Evolutionary conservation across 805 yeast genomes (phyloP).

Genomic region (Kazachstania africana): DNA sequence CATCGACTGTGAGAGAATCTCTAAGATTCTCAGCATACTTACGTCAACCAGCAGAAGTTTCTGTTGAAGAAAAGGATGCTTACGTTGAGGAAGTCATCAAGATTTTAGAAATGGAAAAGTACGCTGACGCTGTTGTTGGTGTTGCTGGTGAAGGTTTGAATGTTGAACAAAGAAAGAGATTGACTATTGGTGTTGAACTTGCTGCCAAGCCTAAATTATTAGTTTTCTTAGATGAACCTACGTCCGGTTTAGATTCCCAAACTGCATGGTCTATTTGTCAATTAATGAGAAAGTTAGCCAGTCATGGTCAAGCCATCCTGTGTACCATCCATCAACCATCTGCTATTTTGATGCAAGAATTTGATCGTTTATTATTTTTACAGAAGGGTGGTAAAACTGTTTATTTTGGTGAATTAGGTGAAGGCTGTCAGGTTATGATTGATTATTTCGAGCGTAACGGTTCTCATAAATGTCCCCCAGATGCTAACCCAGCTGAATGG

Average conservation of each 20-base stretch:
- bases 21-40: conserved; percentile 52
- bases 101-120: conserved; percentile 47
- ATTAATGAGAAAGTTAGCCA: conserved; percentile 44
- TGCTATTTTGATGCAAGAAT: conserved; percentile 62
- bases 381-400: conserved; percentile 64
- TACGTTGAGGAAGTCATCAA: conserved; percentile 57
- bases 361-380: conserved; percentile 62
- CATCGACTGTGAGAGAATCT: conserved; percentile 64
- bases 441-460: conserved; percentile 57
- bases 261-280: conserved; percentile 51
- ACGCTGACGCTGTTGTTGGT: conserved; percentile 63
- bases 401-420: conserved; percentile 61
- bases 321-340: conserved; percentile 72
- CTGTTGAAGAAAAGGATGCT: conserved; percentile 44
- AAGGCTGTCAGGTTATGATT: conserved; percentile 44
- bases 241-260: conserved; percentile 52
- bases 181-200: conserved; percentile 53
- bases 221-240: conserved; percentile 52
- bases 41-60: conserved; percentile 46
- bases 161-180: conserved; percentile 48
- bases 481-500: conserved; percentile 84
- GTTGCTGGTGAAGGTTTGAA: conserved; percentile 51
- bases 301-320: conserved; percentile 53
- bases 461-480: conserved; percentile 51
- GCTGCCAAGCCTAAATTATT: conserved; percentile 50